Evolutionary conservation across 495 filamentous ascomycete genomes (phyloP).

Genomic region (Barbatosphaeria neglecta): DNA sequence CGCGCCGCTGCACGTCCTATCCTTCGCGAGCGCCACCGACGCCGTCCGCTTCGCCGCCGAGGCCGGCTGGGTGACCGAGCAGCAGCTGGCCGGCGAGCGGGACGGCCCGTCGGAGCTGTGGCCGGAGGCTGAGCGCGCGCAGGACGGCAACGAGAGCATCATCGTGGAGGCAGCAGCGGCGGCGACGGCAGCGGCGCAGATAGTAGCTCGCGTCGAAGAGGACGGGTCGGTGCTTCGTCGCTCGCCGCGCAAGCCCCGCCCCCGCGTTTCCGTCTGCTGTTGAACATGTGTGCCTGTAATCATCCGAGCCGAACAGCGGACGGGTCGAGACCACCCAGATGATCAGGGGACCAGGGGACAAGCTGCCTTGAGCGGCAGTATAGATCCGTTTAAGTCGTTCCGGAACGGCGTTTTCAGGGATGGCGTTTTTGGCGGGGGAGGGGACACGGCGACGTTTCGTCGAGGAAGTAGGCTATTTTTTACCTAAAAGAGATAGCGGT

Average conservation of each 20-base stretch:
- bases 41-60: slow-evolving; percentile 31
- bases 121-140: neutral
- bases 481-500: too few relatives aligned
- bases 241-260: neutral
- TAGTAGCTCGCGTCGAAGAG: neutral
- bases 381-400: too few relatives aligned
- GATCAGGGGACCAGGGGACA: too few relatives aligned
- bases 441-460: too few relatives aligned
- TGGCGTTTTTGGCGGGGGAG: too few relatives aligned
- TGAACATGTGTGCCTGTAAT: neutral
- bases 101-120: neutral
- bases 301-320: too few relatives aligned
- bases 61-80: slow-evolving; percentile 31
- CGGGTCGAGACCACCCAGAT: too few relatives aligned
- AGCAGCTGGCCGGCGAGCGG: slow-evolving; percentile 25
- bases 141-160: neutral
- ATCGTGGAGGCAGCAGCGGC: too few relatives aligned
- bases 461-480: too few relatives aligned
- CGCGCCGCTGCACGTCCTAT: slow-evolving; percentile 19
- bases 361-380: too few relatives aligned
- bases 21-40: slow-evolving; percentile 30
- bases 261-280: neutral
- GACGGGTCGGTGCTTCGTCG: neutral
- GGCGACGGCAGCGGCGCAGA: too few relatives aligned
- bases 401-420: too few relatives aligned